Percentiles rank a stretch among this genome's conserved stretches.
phyloP scores from a whole-genome alignment of 495 filamentous ascomycete species.

The Staphylotrichum longicolle region DNA sequence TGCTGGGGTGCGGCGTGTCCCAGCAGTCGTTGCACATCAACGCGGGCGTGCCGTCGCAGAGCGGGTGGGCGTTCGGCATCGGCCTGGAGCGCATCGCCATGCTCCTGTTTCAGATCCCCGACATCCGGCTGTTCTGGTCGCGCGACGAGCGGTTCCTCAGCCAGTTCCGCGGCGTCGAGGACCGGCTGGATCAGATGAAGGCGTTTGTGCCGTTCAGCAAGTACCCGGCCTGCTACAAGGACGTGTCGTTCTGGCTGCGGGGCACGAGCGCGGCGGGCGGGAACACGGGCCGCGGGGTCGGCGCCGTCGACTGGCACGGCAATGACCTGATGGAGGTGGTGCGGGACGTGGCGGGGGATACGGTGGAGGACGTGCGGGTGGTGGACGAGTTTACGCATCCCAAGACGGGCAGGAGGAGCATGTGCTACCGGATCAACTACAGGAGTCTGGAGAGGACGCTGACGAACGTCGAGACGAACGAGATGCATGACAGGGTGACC shows the following conservation, averaged over 20 bases:
- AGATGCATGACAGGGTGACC: conserved; percentile 66
- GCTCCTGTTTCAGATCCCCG: conserved; percentile 91
- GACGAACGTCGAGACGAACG: conserved; percentile 74
- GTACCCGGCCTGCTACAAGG: conserved; percentile 81
- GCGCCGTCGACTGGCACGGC: conserved; percentile 66
- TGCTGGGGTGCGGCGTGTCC: conserved; percentile 89
- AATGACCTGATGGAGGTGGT: conserved; percentile 98
- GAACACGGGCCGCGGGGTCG: conserved; percentile 38
- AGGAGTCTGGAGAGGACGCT: conserved; percentile 84
- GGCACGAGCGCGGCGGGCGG: conserved; percentile 51
- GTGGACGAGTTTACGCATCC: conserved; percentile 85
- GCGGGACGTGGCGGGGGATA: conserved; percentile 71
- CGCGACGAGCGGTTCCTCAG: conserved; percentile 73
- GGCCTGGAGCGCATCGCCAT: conserved; percentile 94
- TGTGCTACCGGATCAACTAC: conserved; percentile 93
- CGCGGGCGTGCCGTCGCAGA: conserved; percentile 67
- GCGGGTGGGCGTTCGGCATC: conserved; percentile 95
- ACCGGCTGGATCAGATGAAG: conserved; percentile 49
- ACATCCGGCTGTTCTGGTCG: conserved; percentile 98
- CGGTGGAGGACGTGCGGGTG: conserved; percentile 80
- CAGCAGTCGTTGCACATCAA: conserved; percentile 74
- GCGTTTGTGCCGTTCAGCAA: conserved; percentile 85
- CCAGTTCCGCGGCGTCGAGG: conserved; percentile 68
- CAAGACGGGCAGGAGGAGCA: conserved; percentile 74
- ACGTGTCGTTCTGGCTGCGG: conserved; percentile 89